Conservation (phyloP, 805 yeast genomes). For the Suhomyces emberorum region DNA sequence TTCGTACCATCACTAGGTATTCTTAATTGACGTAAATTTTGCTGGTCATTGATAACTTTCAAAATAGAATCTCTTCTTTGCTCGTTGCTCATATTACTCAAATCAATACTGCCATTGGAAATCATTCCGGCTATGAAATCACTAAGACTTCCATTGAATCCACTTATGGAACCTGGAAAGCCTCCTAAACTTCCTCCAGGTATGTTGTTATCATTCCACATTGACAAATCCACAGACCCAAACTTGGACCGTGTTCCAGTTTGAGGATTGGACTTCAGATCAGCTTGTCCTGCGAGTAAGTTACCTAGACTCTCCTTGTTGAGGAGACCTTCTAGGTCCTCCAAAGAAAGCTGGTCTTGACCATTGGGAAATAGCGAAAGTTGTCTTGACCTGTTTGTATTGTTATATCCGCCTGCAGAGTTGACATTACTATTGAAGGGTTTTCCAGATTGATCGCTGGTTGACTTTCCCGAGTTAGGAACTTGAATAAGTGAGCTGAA, state of each 20-base stretch:
- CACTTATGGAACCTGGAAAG: conserved; percentile 25
- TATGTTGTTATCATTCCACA: conserved; percentile 15
- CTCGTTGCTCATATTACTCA: conserved; percentile 36
- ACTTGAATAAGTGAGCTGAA: conserved; percentile 39
- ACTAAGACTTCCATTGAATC: conserved; percentile 29
- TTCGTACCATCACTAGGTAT: conserved; percentile 9
- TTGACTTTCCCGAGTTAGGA: conserved; percentile 35
- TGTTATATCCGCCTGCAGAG: conserved; percentile 8
- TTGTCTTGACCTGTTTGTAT: conserved; percentile 13
- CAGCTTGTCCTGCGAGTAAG: conserved; percentile 22
- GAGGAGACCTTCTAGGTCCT: conserved; percentile 32
- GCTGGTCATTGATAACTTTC: conserved; percentile 35
- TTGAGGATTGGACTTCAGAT: conserved; percentile 11
- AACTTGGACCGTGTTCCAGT: conserved; percentile 19
- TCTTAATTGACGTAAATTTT: conserved; percentile 11
- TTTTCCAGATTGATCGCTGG: conserved; percentile 19
- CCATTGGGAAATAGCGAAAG: conserved; percentile 17
- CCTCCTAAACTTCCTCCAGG: conserved; percentile 16
- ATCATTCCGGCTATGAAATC: conserved; percentile 32
- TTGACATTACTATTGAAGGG: conserved; percentile 5
- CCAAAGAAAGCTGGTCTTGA: conserved; percentile 21
- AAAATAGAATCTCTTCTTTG: conserved; percentile 40
- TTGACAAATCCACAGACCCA: conserved; percentile 25
- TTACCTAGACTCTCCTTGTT: conserved; percentile 33
- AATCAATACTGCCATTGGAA: conserved; percentile 37